Evolutionary conservation across 306 rosid genomes (phyloP).

Genomic region (Coriaria nepalensis): DNA sequence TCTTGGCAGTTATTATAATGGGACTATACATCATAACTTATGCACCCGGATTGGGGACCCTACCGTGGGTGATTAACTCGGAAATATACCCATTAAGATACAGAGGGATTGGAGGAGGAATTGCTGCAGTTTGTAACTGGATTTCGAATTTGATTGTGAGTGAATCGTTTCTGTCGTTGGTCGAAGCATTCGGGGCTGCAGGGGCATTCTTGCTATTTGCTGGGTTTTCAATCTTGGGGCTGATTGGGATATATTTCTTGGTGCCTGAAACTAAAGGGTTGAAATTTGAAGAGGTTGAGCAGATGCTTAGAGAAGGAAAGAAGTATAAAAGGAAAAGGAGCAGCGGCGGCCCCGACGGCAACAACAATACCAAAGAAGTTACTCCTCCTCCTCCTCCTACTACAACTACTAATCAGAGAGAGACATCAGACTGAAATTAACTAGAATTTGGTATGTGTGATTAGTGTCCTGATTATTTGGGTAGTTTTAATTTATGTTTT

Average conservation of each 20-base stretch:
- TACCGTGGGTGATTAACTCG: conserved; percentile 74
- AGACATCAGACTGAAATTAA: too few species aligned
- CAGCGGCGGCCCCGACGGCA: too few species aligned
- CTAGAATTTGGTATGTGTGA: too few species aligned
- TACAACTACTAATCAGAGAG: too few species aligned
- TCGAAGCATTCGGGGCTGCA: conserved; percentile 33
- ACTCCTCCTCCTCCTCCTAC: too few species aligned
- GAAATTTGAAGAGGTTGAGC: conserved; percentile 54
- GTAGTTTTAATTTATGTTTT: too few species aligned
- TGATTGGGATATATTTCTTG: conserved; percentile 28
- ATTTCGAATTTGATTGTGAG: conserved; percentile 53
- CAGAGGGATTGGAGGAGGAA: conserved; percentile 72
- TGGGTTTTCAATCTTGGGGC: conserved; percentile 40
- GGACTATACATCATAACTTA: conserved; percentile 54
- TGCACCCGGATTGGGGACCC: conserved; percentile 75
- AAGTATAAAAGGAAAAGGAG: background rate
- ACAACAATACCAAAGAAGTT: too few species aligned
- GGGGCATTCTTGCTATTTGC: conserved; percentile 75
- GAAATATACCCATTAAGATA: conserved; percentile 69
- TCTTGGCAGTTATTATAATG: conserved; percentile 48
- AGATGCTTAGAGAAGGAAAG: conserved; percentile 40
- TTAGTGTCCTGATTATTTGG: too few species aligned
- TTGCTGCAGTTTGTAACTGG: conserved; percentile 81
- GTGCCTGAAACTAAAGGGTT: conserved; percentile 66
- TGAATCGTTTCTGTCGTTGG: conserved; percentile 53